Percentiles rank a stretch among this genome's conserved stretches.
Evolutionary conservation across 257 asterid genomes (phyloP).

Genomic region (Vinca minor): DNA sequence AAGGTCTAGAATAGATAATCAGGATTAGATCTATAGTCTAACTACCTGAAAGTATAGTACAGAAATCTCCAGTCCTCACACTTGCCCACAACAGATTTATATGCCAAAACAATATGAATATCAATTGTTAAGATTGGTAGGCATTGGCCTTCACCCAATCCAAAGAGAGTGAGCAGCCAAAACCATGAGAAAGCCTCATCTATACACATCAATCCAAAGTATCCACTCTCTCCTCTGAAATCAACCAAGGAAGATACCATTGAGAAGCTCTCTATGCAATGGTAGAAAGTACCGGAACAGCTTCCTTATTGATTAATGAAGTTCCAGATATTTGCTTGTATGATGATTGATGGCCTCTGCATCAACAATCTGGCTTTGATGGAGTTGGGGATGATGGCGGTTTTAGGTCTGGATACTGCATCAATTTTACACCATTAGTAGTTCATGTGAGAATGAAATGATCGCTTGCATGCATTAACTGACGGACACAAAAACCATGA

Average conservation of each 20-base stretch:
- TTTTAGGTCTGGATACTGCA: conserved; percentile 82
- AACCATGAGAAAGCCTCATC: background rate
- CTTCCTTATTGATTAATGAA: background rate
- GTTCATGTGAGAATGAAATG: background rate
- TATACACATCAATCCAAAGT: background rate
- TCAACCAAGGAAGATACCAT: background rate
- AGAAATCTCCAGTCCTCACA: too few species aligned
- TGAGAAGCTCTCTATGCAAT: conserved; percentile 3
- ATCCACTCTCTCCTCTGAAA: conserved; percentile 3
- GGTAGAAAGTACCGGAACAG: background rate
- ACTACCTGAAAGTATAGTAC: too few species aligned
- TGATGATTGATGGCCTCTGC: background rate
- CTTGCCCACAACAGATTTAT: too few species aligned
- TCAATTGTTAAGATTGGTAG: too few species aligned
- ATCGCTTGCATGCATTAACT: background rate
- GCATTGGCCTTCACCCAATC: background rate
- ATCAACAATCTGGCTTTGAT: conserved; percentile 52
- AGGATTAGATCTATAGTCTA: too few species aligned
- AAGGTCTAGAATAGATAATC: too few species aligned
- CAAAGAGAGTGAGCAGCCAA: background rate
- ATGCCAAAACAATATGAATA: background rate
- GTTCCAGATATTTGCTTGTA: conserved; percentile 6
- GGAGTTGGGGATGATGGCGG: conserved; percentile 93
- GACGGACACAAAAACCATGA: conserved; percentile 1
- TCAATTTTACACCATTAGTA: conserved; percentile 11